Evolutionary conservation across 2,329 filamentous ascomycete species (phyloP).

Genomic region (Tolypocladium tundrense): DNA sequence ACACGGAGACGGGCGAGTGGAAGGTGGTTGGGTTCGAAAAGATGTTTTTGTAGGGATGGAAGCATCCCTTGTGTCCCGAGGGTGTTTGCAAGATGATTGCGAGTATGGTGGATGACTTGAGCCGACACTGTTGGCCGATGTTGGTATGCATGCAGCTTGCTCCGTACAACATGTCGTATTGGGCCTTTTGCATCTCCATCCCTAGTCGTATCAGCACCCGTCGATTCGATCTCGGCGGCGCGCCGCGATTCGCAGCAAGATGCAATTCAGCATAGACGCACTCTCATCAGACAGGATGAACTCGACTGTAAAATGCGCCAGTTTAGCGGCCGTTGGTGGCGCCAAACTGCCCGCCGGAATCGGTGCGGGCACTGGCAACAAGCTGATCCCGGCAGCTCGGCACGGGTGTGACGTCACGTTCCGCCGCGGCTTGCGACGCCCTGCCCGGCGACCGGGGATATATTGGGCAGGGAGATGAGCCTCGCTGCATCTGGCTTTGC

Average conservation of each 20-base stretch:
- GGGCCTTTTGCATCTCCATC: no score
- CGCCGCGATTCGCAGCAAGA: not conserved
- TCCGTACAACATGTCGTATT: no score
- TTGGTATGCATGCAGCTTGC: no score
- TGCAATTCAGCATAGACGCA: no score
- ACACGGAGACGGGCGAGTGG: slow-evolving; percentile 14
- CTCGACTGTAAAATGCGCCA: no score
- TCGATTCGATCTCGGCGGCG: not conserved
- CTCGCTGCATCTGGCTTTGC: not conserved
- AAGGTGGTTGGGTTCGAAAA: slow-evolving; percentile 12
- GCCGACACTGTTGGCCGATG: no score
- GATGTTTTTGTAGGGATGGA: slow-evolving; percentile 8
- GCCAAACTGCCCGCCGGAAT: not conserved
- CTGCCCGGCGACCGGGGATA: not conserved
- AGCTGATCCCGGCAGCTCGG: not conserved
- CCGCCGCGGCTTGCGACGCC: not conserved
- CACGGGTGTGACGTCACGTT: not conserved
- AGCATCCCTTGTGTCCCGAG: no score
- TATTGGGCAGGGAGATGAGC: not conserved
- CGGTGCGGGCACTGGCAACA: not conserved
- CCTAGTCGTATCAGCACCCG: not conserved
- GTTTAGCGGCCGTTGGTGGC: not conserved
- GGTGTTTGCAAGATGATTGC: no score
- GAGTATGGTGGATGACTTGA: no score
- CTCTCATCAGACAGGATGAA: not conserved